phyloP scores from a whole-genome alignment of 2,329 filamentous ascomycete genomes.

The Venturia nashicola region DNA sequence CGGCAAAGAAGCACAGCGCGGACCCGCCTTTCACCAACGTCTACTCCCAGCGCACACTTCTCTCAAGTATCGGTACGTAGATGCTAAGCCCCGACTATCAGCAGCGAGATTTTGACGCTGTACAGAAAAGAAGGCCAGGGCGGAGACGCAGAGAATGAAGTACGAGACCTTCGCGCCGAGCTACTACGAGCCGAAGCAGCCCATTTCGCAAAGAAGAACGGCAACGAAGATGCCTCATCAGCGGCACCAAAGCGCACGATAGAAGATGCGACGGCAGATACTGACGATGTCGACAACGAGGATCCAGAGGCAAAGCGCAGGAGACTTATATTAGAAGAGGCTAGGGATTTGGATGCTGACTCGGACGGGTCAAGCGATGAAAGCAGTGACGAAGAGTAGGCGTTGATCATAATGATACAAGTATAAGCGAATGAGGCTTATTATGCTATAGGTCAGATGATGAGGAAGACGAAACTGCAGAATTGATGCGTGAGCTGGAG shows the following conservation, averaged over 20 bases:
- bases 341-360: constrained; percentile 75
- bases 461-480: constrained; percentile 70
- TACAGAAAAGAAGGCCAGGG: constrained; percentile 74
- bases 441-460: constrained; percentile 26
- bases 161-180: constrained; percentile 78
- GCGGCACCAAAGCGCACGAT: constrained; percentile 52
- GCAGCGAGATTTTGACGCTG: neutral
- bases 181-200: constrained; percentile 78
- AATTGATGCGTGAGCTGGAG: constrained; percentile 83
- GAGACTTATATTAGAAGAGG: constrained; percentile 70
- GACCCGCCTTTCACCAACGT: constrained; percentile 90
- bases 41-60: constrained; percentile 87
- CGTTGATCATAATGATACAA: constrained; percentile 13
- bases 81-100: neutral
- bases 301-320: constrained; percentile 72
- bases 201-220: constrained; percentile 76
- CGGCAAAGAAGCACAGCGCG: constrained; percentile 88
- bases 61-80: constrained; percentile 65
- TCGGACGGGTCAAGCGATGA: constrained; percentile 49
- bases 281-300: constrained; percentile 39
- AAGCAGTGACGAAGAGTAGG: constrained; percentile 47
- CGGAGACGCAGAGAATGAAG: constrained; percentile 56
- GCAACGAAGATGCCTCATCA: constrained; percentile 33
- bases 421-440: constrained; percentile 8
- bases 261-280: constrained; percentile 34